Conservation (phyloP, 1,139 yeast species). For the Candida albicans region DNA sequence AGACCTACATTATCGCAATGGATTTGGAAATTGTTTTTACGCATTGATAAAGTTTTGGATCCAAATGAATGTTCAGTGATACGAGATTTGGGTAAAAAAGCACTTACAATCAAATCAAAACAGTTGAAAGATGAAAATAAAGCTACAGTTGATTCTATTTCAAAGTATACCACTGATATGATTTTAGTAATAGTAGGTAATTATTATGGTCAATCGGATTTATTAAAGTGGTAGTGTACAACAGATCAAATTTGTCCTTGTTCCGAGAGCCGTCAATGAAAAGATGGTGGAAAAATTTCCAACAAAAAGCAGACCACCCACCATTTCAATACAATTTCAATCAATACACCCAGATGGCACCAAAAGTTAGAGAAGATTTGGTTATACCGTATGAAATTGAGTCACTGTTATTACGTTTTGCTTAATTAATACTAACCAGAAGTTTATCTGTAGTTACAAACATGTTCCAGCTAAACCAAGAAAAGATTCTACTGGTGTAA, state of each 20-base stretch:
- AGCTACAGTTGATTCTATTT: slow-evolving; percentile 9
- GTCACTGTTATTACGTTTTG: not conserved
- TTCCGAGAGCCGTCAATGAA: not conserved
- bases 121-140: slow-evolving; percentile 11
- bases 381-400: slow-evolving; percentile 37
- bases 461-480: slow-evolving; percentile 54
- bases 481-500: slow-evolving; percentile 38
- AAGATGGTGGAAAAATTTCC: not conserved
- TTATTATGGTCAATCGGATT: slow-evolving; percentile 41
- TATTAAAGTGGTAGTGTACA: slow-evolving; percentile 12
- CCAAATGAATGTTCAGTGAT: slow-evolving; percentile 35
- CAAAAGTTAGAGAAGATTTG: slow-evolving; percentile 38
- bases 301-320: not conserved
- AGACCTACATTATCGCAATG: slow-evolving; percentile 35
- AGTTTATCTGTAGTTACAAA: slow-evolving; percentile 33
- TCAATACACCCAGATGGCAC: slow-evolving; percentile 19
- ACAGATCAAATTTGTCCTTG: not conserved
- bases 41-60: slow-evolving; percentile 37
- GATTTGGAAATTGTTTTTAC: slow-evolving; percentile 37
- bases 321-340: not conserved
- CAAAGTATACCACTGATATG: slow-evolving; percentile 31
- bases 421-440: slow-evolving; percentile 6
- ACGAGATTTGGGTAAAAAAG: slow-evolving; percentile 43
- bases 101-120: slow-evolving; percentile 26
- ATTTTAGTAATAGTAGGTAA: slow-evolving; percentile 32